Percentiles rank a stretch among this genome's conserved stretches.
phyloP scores from a whole-genome alignment of 73 alveolate species.

The Paramecium tetraurelia region DNA sequence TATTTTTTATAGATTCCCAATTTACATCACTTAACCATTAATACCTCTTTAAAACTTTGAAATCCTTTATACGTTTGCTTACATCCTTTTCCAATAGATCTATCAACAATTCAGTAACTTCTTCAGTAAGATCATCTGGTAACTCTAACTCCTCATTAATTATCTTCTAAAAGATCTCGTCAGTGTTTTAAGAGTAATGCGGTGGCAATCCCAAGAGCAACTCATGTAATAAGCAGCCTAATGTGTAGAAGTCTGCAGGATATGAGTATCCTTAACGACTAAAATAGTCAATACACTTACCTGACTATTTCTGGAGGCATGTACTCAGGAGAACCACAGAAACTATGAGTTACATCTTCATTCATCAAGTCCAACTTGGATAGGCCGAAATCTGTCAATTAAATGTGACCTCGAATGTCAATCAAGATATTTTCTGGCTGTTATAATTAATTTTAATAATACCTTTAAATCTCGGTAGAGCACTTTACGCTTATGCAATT shows the following conservation, averaged over 20 bases:
- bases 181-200: constrained; percentile 67
- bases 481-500: constrained; percentile 67
- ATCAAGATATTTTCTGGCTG: constrained; percentile 75
- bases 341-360: constrained; percentile 62
- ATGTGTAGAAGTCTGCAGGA: constrained; percentile 70
- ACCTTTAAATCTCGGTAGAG: constrained; percentile 72
- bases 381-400: constrained; percentile 75
- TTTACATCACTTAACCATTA: constrained; percentile 54
- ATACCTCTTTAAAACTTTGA: neutral
- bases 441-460: neutral
- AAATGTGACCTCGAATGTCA: constrained; percentile 70
- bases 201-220: constrained; percentile 77
- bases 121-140: constrained; percentile 68
- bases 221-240: constrained; percentile 74
- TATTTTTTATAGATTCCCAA: constrained; percentile 46
- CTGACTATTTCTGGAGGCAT: constrained; percentile 72
- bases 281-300: neutral
- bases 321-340: constrained; percentile 79
- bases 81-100: constrained; percentile 79
- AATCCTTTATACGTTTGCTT: neutral
- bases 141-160: constrained; percentile 52
- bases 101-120: constrained; percentile 74
- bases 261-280: constrained; percentile 66
- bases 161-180: constrained; percentile 62
- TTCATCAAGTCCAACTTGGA: constrained; percentile 62